Evolutionary conservation across 805 yeast genomes (phyloP).

Genomic region (Ogataea salicorniae): DNA sequence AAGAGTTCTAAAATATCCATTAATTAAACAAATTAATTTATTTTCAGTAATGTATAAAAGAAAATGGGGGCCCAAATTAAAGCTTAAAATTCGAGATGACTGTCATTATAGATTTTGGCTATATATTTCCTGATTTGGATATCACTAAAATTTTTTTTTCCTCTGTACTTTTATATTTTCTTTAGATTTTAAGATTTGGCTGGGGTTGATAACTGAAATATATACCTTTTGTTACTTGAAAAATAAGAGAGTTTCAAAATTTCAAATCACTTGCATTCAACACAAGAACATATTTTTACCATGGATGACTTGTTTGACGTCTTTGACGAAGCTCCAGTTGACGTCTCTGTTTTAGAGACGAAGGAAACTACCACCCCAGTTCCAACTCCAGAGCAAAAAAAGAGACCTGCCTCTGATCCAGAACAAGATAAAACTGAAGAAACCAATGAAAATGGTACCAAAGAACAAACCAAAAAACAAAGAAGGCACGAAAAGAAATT

Average conservation of each 20-base stretch:
- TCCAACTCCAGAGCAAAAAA: constrained; percentile 8
- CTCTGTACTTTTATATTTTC: constrained; percentile 1
- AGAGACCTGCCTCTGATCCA: constrained; percentile 10
- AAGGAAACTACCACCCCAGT: constrained; percentile 4
- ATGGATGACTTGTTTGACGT: constrained; percentile 59
- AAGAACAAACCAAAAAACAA: constrained; percentile 22
- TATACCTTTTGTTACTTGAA: too few species aligned
- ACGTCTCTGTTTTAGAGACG: constrained; percentile 18
- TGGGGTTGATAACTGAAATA: too few species aligned
- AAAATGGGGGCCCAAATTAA: too few species aligned
- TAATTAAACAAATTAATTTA: too few species aligned
- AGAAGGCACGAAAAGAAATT: constrained; percentile 28
- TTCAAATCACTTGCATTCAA: not conserved
- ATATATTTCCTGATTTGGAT: constrained; percentile 1
- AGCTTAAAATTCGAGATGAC: too few species aligned
- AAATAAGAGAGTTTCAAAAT: too few species aligned
- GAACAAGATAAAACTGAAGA: constrained; percentile 3
- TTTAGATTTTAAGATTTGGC: not conserved
- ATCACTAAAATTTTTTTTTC: not conserved
- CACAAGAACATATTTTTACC: not conserved
- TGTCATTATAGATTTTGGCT: not conserved
- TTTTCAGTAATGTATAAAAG: too few species aligned
- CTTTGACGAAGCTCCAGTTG: constrained; percentile 49
- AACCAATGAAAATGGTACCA: constrained; percentile 7
- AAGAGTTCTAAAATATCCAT: too few species aligned